phyloP scores from a whole-genome alignment of 2,329 filamentous ascomycete species.

The Neofusicoccum laricinum region DNA sequence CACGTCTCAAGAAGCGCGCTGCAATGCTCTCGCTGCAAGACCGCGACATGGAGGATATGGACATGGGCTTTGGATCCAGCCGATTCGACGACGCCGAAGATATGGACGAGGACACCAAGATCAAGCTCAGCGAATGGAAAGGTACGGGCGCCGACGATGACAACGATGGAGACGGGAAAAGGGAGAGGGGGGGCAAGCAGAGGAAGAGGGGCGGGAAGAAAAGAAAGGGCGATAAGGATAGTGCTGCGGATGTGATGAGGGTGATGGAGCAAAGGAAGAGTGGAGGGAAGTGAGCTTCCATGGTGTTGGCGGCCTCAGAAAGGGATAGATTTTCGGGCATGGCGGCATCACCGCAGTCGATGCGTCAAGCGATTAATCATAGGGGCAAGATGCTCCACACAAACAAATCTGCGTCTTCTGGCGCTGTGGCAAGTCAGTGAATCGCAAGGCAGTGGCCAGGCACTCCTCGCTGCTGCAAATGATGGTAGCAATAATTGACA shows the following conservation, averaged over 20 bases:
- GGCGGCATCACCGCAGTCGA: no score
- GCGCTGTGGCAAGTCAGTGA: no score
- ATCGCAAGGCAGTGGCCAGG: no score
- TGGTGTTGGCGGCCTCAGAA: no score
- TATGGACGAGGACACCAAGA: slow-evolving; percentile 58
- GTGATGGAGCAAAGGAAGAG: slow-evolving; percentile 66
- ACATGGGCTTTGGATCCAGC: slow-evolving; percentile 89
- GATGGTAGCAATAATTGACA: no score
- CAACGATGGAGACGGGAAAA: slow-evolving; percentile 47
- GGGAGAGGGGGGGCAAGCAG: slow-evolving; percentile 57
- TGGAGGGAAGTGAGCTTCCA: slow-evolving; percentile 6
- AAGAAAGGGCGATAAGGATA: slow-evolving; percentile 76
- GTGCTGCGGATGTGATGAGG: slow-evolving; percentile 72
- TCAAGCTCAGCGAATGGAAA: slow-evolving; percentile 67
- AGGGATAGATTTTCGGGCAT: no score
- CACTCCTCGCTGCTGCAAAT: no score
- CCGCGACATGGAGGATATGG: slow-evolving; percentile 85
- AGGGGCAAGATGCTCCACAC: no score
- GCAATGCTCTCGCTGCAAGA: slow-evolving; percentile 70
- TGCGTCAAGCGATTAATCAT: no score
- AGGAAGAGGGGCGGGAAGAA: slow-evolving; percentile 72
- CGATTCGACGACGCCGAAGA: slow-evolving; percentile 87
- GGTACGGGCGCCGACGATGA: slow-evolving; percentile 49
- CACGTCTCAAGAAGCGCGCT: slow-evolving; percentile 59
- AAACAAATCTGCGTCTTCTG: no score